These are phyloP conservation scores for Eragrostis curvula DNA, from an alignment of 176 grass and related monocot genomes.

Conservation along the genomic window DNA sequence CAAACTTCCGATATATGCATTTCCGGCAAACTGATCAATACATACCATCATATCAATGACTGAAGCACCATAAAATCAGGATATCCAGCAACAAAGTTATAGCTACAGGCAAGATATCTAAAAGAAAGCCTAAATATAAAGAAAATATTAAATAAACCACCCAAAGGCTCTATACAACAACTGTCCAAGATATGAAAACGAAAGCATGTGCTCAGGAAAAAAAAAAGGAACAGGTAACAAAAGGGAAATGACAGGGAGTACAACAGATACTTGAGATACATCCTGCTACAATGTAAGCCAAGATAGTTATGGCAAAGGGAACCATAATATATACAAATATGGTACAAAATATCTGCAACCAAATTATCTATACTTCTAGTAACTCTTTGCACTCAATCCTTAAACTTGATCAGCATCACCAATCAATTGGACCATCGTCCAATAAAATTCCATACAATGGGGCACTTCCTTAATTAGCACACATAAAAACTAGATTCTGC, in stretches of 20 bases:
- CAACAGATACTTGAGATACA: not conserved
- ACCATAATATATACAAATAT: not conserved
- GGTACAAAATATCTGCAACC: not conserved
- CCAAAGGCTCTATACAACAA: not conserved
- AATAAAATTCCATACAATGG: not conserved
- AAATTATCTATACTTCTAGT: not conserved
- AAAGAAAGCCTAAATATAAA: not conserved
- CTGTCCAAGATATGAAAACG: not conserved
- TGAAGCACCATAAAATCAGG: not conserved
- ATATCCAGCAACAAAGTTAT: not conserved
- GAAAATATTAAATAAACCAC: not conserved
- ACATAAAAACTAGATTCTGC: not conserved
- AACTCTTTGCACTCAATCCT: not conserved
- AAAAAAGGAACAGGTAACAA: not conserved
- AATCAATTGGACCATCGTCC: not conserved
- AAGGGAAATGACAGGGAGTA: not conserved
- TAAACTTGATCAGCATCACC: not conserved
- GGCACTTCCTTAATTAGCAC: not conserved
- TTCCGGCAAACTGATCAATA: conserved; percentile 54
- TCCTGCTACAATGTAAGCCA: not conserved
- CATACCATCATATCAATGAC: not conserved
- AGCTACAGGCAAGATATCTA: not conserved
- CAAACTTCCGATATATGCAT: conserved; percentile 55
- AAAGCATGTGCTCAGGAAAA: not conserved
- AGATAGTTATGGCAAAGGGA: not conserved